Evolutionary conservation across 352 stramenopile genomes (phyloP).

Genomic region (Phytopythium oedochilum): DNA sequence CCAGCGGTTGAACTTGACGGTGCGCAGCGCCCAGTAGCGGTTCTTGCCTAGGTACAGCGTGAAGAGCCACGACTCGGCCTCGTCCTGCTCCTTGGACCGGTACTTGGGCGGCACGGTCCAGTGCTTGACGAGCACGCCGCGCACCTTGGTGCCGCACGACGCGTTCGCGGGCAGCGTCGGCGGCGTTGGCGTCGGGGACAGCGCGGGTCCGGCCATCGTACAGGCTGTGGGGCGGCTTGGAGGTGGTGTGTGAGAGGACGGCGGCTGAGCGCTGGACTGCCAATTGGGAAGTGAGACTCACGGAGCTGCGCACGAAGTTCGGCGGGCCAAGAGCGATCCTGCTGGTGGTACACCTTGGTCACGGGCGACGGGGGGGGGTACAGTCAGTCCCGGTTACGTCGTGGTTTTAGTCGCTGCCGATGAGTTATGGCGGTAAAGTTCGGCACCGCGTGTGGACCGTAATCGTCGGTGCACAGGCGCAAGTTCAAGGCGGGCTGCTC

Average conservation of each 20-base stretch:
- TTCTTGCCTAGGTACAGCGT: conserved; percentile 57
- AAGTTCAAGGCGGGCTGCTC: too few species aligned
- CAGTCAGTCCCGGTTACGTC: too few species aligned
- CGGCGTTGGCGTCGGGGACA: conserved; percentile 7
- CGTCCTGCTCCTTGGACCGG: conserved; percentile 47
- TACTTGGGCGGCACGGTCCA: conserved; percentile 45
- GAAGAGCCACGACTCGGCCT: conserved; percentile 57
- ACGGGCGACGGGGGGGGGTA: too few species aligned
- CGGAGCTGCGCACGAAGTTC: neutral
- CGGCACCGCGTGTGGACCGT: too few species aligned
- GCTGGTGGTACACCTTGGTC: neutral
- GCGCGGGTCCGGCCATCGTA: conserved; percentile 20
- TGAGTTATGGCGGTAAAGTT: too few species aligned
- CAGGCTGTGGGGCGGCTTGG: neutral
- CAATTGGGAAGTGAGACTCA: conserved; percentile 20
- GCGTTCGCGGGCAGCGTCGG: conserved; percentile 12
- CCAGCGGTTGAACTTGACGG: conserved; percentile 53
- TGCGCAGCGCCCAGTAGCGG: conserved; percentile 31
- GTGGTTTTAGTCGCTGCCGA: too few species aligned
- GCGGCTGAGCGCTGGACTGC: conserved; percentile 11
- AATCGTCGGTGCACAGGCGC: too few species aligned
- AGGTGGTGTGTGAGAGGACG: neutral
- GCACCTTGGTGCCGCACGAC: conserved; percentile 24
- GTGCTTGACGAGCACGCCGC: conserved; percentile 26
- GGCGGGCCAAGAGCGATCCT: neutral